Evolutionary conservation across 1,284 basidiomycete genomes (phyloP), one percentile per base, ranked within the genome.

Genomic region (Ustilago sp.): DNA sequence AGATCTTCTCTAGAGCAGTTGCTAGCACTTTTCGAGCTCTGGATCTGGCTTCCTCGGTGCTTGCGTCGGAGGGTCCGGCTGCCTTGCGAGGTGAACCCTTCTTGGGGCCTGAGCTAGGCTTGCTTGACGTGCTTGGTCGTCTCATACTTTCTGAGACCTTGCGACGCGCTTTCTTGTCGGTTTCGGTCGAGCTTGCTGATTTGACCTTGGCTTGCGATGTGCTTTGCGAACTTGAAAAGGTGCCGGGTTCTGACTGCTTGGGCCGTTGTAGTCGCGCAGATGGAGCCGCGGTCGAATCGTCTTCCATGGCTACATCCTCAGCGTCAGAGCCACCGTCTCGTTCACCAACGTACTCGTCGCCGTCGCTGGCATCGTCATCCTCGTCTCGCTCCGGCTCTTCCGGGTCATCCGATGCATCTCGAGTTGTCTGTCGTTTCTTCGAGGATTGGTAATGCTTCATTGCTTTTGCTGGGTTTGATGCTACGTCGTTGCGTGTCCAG

Each of bases 41-140:
- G 5, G 54, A 73, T 35, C 70, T 60, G 31, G 70, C 70, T 61
- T 73, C 70, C 34, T 73, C 70, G 5, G 70, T 73, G 70, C 70
- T 73, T 12, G 70, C 70, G 19, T 73, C 70, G 23, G 65, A 60
- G 0, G 70, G 70, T 34, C 70, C 70, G 31, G 39, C 60, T 2
- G 60, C 61, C 35, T 61, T 73, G 13, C 61, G 57, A 9, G 53
- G 39, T n/a, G 61, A 47, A 8, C 58, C 54, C 28, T 74, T 74
- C 35, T 74, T 69, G 1, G 63, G 43, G n/a, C 34, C 38, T 2
- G 60, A 19, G n/a, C 34, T 41, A 3, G 57, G 5, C 34, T 61
- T 73, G 65, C 36, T 63, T 4, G 65, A 58, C 7, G 54, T 58
- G 57, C 70, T 68, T n/a, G 70, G 48, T 32, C 65, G 57, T 57